phyloP scores from a whole-genome alignment of 306 rosid genomes.

The Hippophae rhamnoides region DNA sequence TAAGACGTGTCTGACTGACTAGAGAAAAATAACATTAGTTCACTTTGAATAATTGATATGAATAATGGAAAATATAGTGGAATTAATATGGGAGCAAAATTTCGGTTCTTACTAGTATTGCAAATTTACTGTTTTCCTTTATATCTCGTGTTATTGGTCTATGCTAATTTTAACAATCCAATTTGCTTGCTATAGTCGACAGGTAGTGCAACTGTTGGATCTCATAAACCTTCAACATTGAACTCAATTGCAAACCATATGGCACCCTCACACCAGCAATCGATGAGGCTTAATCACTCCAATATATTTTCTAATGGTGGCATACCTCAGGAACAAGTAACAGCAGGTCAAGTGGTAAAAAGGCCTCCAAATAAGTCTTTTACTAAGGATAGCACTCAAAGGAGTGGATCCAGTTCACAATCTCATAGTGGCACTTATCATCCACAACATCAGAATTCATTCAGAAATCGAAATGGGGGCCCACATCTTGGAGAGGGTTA shows the following conservation, averaged over 20 bases:
- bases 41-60: no score
- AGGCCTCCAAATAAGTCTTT: constrained; percentile 31
- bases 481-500: constrained; percentile 66
- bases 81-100: no score
- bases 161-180: constrained; percentile 21
- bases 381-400: constrained; percentile 44
- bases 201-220: constrained; percentile 28
- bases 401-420: constrained; percentile 42
- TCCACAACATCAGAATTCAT: constrained; percentile 46
- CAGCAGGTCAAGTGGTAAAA: constrained; percentile 31
- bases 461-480: constrained; percentile 45
- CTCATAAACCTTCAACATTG: constrained; percentile 35
- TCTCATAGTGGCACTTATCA: constrained; percentile 41
- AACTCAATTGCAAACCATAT: constrained; percentile 29
- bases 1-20: no score
- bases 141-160: neutral
- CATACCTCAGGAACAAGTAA: constrained; percentile 31
- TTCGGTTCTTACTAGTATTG: no score
- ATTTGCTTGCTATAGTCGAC: constrained; percentile 38
- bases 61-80: no score
- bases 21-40: no score
- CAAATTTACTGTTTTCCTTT: no score
- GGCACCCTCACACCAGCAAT: constrained; percentile 32
- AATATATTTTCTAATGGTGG: constrained; percentile 43
- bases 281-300: constrained; percentile 36